phyloP scores from a whole-genome alignment of 1,284 basidiomycete genomes.

The Schizophyllum commune region DNA sequence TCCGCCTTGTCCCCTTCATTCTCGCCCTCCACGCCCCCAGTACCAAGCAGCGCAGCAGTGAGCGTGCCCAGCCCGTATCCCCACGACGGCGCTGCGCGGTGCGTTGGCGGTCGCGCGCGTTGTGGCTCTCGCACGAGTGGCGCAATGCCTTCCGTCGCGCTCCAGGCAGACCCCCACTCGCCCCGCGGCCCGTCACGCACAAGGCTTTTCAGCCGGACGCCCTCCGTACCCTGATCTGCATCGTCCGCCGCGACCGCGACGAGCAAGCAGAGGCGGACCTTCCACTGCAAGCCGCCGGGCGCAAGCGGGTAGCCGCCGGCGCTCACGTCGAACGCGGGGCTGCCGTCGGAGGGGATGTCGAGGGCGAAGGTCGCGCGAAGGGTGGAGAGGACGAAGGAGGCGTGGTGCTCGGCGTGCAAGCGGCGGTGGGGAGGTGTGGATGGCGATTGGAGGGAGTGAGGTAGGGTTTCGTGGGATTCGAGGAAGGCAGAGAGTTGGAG shows the following conservation, averaged over 20 bases:
- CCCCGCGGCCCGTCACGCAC: slow-evolving; percentile 48
- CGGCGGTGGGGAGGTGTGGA: slow-evolving; percentile 39
- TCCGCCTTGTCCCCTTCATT: slow-evolving; percentile 18
- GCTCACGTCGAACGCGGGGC: slow-evolving; percentile 68
- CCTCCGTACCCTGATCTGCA: slow-evolving; percentile 37
- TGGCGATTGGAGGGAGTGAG: slow-evolving; percentile 39
- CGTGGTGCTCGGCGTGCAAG: slow-evolving; percentile 78
- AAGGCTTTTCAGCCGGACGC: slow-evolving; percentile 47
- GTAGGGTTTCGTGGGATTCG: slow-evolving; percentile 79
- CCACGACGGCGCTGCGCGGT: background rate
- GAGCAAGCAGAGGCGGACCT: slow-evolving; percentile 72
- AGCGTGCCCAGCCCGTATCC: slow-evolving; percentile 32
- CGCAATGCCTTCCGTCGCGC: slow-evolving; percentile 47
- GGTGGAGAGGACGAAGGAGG: slow-evolving; percentile 63
- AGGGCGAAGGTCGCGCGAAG: slow-evolving; percentile 76
- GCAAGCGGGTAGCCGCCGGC: slow-evolving; percentile 15
- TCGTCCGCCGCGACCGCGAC: slow-evolving; percentile 56
- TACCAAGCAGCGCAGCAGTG: slow-evolving; percentile 43
- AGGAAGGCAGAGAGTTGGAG: slow-evolving; percentile 82
- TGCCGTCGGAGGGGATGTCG: slow-evolving; percentile 84
- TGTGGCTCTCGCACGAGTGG: slow-evolving; percentile 45
- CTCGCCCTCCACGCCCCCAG: slow-evolving; percentile 29
- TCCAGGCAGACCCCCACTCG: slow-evolving; percentile 65
- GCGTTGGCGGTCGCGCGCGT: slow-evolving; percentile 6
- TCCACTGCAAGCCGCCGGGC: slow-evolving; percentile 78